A percentile compares a stretch with the other conserved stretches of the same genome.
Evolutionary conservation across 2,329 filamentous ascomycete genomes (phyloP).

Genomic region (Aspergillus fischeri): DNA sequence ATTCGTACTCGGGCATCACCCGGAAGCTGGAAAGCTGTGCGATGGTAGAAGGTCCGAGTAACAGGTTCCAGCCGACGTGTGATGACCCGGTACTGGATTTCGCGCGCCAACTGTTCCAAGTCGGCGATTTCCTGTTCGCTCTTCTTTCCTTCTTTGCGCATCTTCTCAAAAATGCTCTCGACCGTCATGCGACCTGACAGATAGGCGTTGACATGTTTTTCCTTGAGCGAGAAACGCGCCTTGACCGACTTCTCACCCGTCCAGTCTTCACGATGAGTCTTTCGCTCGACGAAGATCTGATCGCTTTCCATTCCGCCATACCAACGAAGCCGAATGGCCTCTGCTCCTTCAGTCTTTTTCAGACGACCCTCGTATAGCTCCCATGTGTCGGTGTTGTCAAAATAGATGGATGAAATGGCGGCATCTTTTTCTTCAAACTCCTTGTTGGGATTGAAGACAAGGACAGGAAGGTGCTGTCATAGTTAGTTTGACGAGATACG

Average conservation of each 20-base stretch:
- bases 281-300: constrained; percentile 94
- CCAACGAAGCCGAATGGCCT: constrained; percentile 94
- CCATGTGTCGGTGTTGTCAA: constrained; percentile 91
- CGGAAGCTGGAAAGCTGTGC: constrained; percentile 94
- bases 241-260: constrained; percentile 99
- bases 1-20: constrained; percentile 95
- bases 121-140: constrained; percentile 83
- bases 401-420: constrained; percentile 98
- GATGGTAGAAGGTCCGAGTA: constrained; percentile 95
- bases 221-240: constrained; percentile 88
- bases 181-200: constrained; percentile 80
- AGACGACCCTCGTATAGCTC: constrained; percentile 89
- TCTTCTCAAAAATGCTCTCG: constrained; percentile 90
- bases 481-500: background rate
- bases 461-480: constrained; percentile 74
- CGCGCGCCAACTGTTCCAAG: constrained; percentile 81
- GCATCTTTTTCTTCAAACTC: constrained; percentile 88
- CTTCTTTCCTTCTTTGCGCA: constrained; percentile 92
- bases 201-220: constrained; percentile 95
- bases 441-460: constrained; percentile 96
- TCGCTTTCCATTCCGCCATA: constrained; percentile 95
- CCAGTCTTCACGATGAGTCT: constrained; percentile 98
- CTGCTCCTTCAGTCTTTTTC: constrained; percentile 96
- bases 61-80: constrained; percentile 84
- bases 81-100: constrained; percentile 90